Percentiles rank a stretch among this genome's conserved stretches.
phyloP scores from a whole-genome alignment of 1,284 basidiomycete genomes.

The Austroboletus niveus region DNA sequence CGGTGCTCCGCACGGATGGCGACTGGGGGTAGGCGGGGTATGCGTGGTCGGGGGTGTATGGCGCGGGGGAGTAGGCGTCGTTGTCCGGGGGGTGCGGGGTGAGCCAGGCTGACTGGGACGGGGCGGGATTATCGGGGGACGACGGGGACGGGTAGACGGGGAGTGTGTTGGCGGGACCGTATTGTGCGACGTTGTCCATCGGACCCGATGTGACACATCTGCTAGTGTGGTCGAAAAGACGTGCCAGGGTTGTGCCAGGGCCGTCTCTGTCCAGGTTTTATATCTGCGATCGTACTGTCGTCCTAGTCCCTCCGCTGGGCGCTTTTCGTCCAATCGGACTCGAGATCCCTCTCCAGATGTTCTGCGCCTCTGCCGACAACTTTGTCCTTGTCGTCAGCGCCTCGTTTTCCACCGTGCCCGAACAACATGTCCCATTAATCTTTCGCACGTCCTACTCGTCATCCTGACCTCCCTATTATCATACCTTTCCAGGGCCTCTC shows the following conservation, averaged over 20 bases:
- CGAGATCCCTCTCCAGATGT: slow-evolving; percentile 22
- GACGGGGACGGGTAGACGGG: slow-evolving; percentile 34
- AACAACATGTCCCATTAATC: slow-evolving; percentile 18
- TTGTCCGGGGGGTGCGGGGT: slow-evolving; percentile 4
- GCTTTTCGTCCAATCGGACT: slow-evolving; percentile 17
- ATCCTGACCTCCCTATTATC: slow-evolving; percentile 27
- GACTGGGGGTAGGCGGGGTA: slow-evolving; percentile 31
- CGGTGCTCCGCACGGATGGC: slow-evolving; percentile 28
- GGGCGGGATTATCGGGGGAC: slow-evolving; percentile 23
- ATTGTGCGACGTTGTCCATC: slow-evolving; percentile 40
- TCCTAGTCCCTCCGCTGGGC: slow-evolving; percentile 5
- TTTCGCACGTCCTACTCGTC: slow-evolving; percentile 9
- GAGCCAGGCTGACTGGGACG: slow-evolving; percentile 26
- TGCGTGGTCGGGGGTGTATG: slow-evolving; percentile 35
- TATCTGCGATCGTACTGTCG: slow-evolving; percentile 24
- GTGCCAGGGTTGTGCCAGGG: slow-evolving; percentile 30
- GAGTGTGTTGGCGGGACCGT: slow-evolving; percentile 28
- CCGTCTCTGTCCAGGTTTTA: slow-evolving; percentile 30
- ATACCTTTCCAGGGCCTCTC: slow-evolving; percentile 18
- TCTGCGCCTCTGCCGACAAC: slow-evolving; percentile 18
- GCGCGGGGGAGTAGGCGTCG: slow-evolving; percentile 36
- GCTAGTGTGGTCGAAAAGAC: slow-evolving; percentile 32
- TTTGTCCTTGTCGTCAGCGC: slow-evolving; percentile 19
- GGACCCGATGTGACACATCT: slow-evolving; percentile 37
- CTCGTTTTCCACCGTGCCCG: slow-evolving; percentile 29